Evolutionary conservation across 164 flowering plant species (phyloP).

Genomic region (Amborella trichopoda): DNA sequence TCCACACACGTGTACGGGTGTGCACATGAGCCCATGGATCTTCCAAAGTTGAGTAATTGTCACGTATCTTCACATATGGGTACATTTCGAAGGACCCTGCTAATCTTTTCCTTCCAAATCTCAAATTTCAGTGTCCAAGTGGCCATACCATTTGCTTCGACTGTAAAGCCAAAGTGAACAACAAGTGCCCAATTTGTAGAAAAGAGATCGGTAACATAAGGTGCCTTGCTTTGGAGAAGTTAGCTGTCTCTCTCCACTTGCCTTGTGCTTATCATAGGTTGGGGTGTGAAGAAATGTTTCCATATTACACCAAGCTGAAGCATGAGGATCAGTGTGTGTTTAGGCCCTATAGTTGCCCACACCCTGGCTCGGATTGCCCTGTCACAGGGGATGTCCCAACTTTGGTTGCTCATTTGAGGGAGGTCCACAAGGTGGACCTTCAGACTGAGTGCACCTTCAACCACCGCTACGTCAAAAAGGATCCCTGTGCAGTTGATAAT

Average conservation of each 20-base stretch:
- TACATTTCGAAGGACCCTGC: not conserved
- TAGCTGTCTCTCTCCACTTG: conserved; percentile 13
- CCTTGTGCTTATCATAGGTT: conserved; percentile 13
- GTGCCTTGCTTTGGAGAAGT: conserved; percentile 17
- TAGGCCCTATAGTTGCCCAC: conserved; percentile 19
- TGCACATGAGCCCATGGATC: too few relatives aligned
- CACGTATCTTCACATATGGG: too few relatives aligned
- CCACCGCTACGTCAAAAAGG: conserved; percentile 22
- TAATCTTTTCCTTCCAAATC: not conserved
- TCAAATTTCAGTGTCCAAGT: conserved; percentile 17
- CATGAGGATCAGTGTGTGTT: conserved; percentile 16
- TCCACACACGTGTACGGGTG: too few relatives aligned
- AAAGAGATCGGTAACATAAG: conserved; percentile 22
- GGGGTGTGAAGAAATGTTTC: conserved; percentile 18
- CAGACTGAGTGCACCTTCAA: conserved; percentile 17
- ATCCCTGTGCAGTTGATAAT: conserved; percentile 16
- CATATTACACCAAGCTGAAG: conserved; percentile 16
- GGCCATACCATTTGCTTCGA: conserved; percentile 18
- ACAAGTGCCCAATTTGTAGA: conserved; percentile 19
- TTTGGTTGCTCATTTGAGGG: conserved; percentile 15
- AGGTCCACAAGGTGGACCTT: conserved; percentile 17
- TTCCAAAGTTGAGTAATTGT: too few relatives aligned
- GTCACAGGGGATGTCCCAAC: conserved; percentile 12
- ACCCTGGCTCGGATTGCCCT: conserved; percentile 17
- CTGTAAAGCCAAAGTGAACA: conserved; percentile 16